Evolutionary conservation across 345 rosid species (phyloP).

Genomic region (Noccaea bulbosa): DNA sequence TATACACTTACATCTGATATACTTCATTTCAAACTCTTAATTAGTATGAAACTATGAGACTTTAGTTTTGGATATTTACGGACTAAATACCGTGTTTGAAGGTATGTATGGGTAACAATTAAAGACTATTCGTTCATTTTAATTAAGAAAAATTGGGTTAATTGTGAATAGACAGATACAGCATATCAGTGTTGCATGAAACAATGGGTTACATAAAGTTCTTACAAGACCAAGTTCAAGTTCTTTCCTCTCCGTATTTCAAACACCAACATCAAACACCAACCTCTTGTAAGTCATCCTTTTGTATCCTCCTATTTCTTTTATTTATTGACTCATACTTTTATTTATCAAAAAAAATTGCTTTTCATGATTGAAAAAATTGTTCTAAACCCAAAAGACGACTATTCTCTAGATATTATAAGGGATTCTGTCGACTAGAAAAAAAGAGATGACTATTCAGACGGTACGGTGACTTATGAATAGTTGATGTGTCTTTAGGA

Average conservation of each 20-base stretch:
- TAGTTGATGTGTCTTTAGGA: conserved; percentile 28
- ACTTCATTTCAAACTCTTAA: no score
- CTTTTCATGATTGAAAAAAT: not conserved
- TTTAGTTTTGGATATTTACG: no score
- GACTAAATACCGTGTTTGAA: no score
- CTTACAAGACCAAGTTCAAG: conserved; percentile 80
- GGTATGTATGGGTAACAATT: no score
- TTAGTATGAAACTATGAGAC: no score
- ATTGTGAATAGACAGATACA: conserved; percentile 62
- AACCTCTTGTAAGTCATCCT: conserved; percentile 16
- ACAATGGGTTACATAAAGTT: conserved; percentile 85
- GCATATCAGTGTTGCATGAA: conserved; percentile 81
- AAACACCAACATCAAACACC: conserved; percentile 46
- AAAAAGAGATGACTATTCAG: not conserved
- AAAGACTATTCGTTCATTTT: not conserved
- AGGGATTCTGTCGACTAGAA: no score
- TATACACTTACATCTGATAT: no score
- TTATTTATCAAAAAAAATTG: not conserved
- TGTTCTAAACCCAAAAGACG: not conserved
- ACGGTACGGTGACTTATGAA: conserved; percentile 9
- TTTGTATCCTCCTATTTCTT: not conserved
- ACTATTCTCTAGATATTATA: not conserved
- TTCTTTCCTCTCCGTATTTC: conserved; percentile 72
- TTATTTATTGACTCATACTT: not conserved
- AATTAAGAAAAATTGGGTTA: not conserved